A percentile compares a stretch with the other conserved stretches of the same genome.
These are phyloP conservation scores for Anaeromyces robustus DNA, from an alignment of 192 early-diverging fungal genomes.

Conservation along the genomic window DNA sequence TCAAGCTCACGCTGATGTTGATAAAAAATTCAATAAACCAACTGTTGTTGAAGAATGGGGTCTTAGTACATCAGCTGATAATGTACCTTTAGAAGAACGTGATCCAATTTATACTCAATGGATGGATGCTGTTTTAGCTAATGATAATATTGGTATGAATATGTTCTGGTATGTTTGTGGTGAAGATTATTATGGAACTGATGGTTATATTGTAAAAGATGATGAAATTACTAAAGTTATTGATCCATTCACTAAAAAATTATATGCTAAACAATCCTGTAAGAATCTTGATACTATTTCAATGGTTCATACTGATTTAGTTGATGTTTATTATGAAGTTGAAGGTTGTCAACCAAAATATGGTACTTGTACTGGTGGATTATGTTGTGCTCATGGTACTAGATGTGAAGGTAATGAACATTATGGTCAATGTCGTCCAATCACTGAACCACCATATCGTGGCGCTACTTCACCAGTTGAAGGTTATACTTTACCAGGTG, in stretches of 20 bases:
- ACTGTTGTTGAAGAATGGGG: neutral
- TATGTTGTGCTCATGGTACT: neutral
- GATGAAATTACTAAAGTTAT: neutral
- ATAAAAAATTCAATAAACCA: neutral
- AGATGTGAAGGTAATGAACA: neutral
- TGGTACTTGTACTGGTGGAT: neutral
- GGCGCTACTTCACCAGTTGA: neutral
- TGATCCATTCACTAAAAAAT: neutral
- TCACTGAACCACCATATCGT: neutral
- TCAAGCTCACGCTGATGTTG: neutral
- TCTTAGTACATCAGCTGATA: neutral
- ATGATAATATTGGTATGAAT: neutral
- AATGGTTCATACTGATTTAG: neutral
- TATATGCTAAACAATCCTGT: neutral
- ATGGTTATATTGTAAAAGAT: neutral
- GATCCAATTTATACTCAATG: neutral
- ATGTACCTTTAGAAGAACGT: neutral
- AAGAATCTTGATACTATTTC: neutral
- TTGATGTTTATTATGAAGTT: neutral
- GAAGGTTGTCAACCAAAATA: neutral
- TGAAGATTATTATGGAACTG: neutral
- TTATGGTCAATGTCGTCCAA: neutral
- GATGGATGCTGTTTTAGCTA: neutral
- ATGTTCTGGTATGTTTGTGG: neutral
- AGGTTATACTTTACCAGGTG: neutral